These are phyloP conservation scores for Ganoderma sp. DNA, from an alignment of 1,284 basidiomycete genomes.

Conservation along the genomic window DNA sequence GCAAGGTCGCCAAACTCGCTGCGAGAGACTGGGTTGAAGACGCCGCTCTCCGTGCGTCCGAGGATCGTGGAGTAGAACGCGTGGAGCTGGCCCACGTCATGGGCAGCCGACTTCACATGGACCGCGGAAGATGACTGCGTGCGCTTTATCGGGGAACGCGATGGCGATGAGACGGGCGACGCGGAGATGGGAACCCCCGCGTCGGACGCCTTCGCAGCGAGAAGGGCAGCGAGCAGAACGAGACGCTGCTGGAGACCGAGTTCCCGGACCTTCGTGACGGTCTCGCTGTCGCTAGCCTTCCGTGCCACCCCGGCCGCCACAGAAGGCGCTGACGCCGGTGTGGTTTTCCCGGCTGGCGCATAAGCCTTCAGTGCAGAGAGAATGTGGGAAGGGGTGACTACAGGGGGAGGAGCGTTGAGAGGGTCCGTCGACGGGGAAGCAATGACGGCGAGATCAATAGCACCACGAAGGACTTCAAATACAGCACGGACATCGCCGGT, in stretches of 20 bases:
- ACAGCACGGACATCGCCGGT: conserved; percentile 80
- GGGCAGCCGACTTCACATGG: conserved; percentile 39
- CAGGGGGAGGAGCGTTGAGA: conserved; percentile 48
- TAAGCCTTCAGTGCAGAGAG: conserved; percentile 73
- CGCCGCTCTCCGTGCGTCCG: conserved; percentile 54
- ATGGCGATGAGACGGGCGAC: conserved; percentile 45
- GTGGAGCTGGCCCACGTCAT: conserved; percentile 67
- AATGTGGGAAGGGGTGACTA: conserved; percentile 67
- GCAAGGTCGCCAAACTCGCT: conserved; percentile 78
- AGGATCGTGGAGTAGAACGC: conserved; percentile 67
- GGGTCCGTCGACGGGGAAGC: conserved; percentile 41
- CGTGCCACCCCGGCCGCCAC: conserved; percentile 28
- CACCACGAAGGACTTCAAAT: conserved; percentile 77
- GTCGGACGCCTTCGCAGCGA: conserved; percentile 66
- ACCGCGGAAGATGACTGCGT: conserved; percentile 40
- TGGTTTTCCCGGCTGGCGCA: conserved; percentile 51
- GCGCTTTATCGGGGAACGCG: conserved; percentile 58
- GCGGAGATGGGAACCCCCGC: conserved; percentile 57
- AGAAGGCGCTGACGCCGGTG: conserved; percentile 35
- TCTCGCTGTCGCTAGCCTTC: conserved; percentile 60
- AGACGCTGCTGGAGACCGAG: conserved; percentile 77
- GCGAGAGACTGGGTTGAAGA: conserved; percentile 69
- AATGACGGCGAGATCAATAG: conserved; percentile 67
- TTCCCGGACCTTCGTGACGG: conserved; percentile 63
- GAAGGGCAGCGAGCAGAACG: conserved; percentile 63